Conservation (phyloP, 257 asterid genomes). For the Petunia secreta region DNA sequence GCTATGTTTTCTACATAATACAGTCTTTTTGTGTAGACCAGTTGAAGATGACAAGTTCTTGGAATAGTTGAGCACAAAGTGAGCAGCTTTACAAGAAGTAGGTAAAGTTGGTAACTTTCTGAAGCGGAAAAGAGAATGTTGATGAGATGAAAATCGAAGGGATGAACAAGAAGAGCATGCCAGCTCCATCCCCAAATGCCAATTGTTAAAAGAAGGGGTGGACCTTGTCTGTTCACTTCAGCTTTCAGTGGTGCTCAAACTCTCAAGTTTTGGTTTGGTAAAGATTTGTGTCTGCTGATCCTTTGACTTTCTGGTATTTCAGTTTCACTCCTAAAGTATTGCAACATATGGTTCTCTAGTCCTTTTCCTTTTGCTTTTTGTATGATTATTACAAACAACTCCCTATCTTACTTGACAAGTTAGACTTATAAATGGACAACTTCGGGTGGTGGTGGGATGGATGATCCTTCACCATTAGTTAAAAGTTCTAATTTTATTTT, state of each 20-base stretch:
- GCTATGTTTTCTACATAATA: constrained; percentile 26
- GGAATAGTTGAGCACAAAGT: constrained; percentile 36
- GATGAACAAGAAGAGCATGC: constrained; percentile 49
- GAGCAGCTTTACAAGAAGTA: constrained; percentile 31
- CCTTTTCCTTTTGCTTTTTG: no score
- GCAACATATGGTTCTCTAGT: not conserved
- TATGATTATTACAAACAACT: no score
- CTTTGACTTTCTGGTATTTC: constrained; percentile 18
- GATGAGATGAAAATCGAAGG: constrained; percentile 33
- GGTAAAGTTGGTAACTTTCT: constrained; percentile 25
- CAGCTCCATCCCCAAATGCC: constrained; percentile 55
- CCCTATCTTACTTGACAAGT: no score
- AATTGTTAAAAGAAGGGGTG: not conserved
- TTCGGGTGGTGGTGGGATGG: no score
- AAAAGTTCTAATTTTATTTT: no score
- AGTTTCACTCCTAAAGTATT: not conserved
- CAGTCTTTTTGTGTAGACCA: constrained; percentile 31
- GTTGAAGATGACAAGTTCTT: constrained; percentile 33
- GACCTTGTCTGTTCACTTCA: not conserved
- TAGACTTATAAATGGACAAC: no score
- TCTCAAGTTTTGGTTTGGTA: not conserved
- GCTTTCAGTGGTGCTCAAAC: constrained; percentile 15
- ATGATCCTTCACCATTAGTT: no score
- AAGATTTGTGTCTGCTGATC: not conserved
- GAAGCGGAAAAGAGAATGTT: not conserved